Evolutionary conservation across 1,139 yeast genomes (phyloP).

Genomic region (Pichia kudriavzevii): DNA sequence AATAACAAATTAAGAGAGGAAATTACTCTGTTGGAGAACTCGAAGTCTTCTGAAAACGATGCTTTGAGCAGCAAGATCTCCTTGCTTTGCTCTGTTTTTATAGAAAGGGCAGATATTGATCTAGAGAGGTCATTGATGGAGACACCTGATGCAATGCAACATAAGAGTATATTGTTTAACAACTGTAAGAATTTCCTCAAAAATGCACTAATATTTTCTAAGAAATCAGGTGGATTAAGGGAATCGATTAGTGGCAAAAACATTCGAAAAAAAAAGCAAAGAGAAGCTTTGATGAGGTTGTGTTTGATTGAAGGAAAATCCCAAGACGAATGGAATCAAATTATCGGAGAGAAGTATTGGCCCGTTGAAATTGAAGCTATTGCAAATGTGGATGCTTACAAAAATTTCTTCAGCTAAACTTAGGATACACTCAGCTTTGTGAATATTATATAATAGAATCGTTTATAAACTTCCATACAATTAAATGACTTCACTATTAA

Average conservation of each 20-base stretch:
- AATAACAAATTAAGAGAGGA: constrained; percentile 30
- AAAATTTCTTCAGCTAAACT: constrained; percentile 2
- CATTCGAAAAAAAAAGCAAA: constrained; percentile 35
- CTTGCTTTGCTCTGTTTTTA: constrained; percentile 37
- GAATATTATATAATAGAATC: neutral
- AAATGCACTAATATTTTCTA: constrained; percentile 41
- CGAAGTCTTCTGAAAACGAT: constrained; percentile 30
- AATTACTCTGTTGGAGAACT: constrained; percentile 19
- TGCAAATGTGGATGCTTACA: constrained; percentile 19
- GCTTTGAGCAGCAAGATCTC: constrained; percentile 28
- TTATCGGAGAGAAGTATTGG: constrained; percentile 24
- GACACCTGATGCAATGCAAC: constrained; percentile 27
- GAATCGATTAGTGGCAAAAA: constrained; percentile 40
- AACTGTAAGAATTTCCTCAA: constrained; percentile 39
- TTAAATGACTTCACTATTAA: neutral
- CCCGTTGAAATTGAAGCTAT: constrained; percentile 21
- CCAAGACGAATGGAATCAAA: constrained; percentile 33
- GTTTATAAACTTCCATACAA: neutral
- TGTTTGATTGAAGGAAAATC: constrained; percentile 38
- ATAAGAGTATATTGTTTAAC: constrained; percentile 29
- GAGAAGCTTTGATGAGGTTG: constrained; percentile 41
- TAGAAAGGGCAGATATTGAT: constrained; percentile 48
- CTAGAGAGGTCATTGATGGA: constrained; percentile 39
- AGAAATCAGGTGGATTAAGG: constrained; percentile 43
- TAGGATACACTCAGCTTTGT: neutral